phyloP scores from a whole-genome alignment of 176 grass and related monocot genomes.

The Saccharum officinarum region DNA sequence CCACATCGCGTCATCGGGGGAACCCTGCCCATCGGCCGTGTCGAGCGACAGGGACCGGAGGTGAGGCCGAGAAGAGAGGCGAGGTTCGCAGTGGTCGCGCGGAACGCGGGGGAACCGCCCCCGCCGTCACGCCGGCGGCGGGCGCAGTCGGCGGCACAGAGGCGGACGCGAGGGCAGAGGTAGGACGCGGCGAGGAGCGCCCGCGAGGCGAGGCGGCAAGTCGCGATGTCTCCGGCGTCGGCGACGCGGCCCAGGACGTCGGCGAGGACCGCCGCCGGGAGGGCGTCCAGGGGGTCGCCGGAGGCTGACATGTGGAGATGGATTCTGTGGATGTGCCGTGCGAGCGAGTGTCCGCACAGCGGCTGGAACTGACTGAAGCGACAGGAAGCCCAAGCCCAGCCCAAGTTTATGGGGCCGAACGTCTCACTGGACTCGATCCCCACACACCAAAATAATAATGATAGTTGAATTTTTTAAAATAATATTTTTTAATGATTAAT shows the following conservation, averaged over 20 bases:
- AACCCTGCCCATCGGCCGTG: slow-evolving; percentile 31
- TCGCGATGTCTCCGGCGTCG: slow-evolving; percentile 49
- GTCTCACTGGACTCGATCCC: too few relatives aligned
- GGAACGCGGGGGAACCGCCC: slow-evolving; percentile 17
- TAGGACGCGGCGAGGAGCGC: slow-evolving; percentile 32
- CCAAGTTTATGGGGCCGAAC: not conserved
- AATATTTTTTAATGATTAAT: too few relatives aligned
- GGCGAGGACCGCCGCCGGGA: slow-evolving; percentile 46
- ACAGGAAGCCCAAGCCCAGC: not conserved
- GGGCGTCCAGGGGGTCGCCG: slow-evolving; percentile 38
- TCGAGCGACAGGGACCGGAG: slow-evolving; percentile 52
- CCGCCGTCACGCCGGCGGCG: slow-evolving; percentile 34
- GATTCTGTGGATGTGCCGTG: not conserved
- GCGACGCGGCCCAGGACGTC: slow-evolving; percentile 48
- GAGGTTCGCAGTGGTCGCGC: slow-evolving; percentile 40
- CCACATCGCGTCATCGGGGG: slow-evolving; percentile 27
- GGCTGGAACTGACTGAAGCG: not conserved
- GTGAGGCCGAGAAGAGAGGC: slow-evolving; percentile 38
- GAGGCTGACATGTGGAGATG: slow-evolving; percentile 20
- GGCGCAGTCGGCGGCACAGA: slow-evolving; percentile 35
- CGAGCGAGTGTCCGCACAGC: not conserved
- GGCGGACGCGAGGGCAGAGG: slow-evolving; percentile 39
- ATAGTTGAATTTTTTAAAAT: too few relatives aligned
- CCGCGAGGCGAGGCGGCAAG: slow-evolving; percentile 65
- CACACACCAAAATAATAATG: too few relatives aligned